Evolutionary conservation across 345 rosid genomes (phyloP).

Genomic region (rapeseed (Brassica napus)): DNA sequence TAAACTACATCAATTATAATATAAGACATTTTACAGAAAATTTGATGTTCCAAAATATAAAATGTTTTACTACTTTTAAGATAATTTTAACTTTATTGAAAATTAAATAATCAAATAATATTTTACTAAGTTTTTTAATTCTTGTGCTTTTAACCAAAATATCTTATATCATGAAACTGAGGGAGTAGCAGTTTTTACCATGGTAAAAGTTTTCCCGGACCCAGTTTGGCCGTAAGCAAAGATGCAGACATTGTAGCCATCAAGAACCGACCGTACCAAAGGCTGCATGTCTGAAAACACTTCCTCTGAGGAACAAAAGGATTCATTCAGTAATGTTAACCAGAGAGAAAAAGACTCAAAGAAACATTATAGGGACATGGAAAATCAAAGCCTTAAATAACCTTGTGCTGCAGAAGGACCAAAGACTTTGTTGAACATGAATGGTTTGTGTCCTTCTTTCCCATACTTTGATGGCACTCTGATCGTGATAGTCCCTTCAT

Average conservation of each 20-base stretch:
- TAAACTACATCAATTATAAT: too few species aligned
- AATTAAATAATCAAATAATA: too few species aligned
- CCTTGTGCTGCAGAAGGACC: constrained; percentile 87
- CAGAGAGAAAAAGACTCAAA: constrained; percentile 16
- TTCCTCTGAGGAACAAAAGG: constrained; percentile 59
- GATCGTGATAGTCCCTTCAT: constrained; percentile 65
- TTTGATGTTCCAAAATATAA: too few species aligned
- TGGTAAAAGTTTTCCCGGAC: constrained; percentile 45
- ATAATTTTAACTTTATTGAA: too few species aligned
- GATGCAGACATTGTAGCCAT: constrained; percentile 96
- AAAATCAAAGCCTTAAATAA: constrained; percentile 25
- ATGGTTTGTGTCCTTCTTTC: constrained; percentile 71
- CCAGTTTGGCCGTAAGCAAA: constrained; percentile 96
- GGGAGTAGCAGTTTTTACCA: constrained; percentile 52
- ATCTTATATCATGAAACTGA: too few species aligned
- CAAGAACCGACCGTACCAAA: constrained; percentile 87
- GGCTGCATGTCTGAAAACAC: constrained; percentile 86
- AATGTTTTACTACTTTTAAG: too few species aligned
- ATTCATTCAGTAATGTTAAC: constrained; percentile 6
- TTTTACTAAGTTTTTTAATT: too few species aligned
- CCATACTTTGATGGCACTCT: constrained; percentile 61
- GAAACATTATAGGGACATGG: constrained; percentile 4
- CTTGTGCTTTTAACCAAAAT: too few species aligned
- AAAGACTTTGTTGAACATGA: constrained; percentile 85
- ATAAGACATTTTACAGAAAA: too few species aligned